Conservation (phyloP, 106 monocot species). For the Apostasia ramifera region DNA sequence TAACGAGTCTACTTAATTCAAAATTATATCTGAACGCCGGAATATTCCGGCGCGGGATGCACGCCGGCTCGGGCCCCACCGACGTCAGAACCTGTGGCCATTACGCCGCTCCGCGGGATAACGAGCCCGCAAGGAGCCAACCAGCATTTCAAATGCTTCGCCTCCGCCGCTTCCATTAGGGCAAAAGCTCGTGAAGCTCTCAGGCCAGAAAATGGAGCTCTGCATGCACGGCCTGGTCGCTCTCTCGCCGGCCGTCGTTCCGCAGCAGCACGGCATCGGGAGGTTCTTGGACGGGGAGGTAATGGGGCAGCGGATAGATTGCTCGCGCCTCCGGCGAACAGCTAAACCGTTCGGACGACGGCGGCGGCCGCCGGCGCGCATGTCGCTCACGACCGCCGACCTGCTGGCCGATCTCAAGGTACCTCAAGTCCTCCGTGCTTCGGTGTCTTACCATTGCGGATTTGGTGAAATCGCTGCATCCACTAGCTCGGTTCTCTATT, state of each 20-base stretch:
- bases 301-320: constrained; percentile 30
- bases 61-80: neutral
- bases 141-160: neutral
- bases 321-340: neutral
- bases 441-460: neutral
- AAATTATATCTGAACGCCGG: neutral
- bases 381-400: constrained; percentile 40
- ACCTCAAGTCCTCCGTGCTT: neutral
- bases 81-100: neutral
- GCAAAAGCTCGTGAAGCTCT: neutral
- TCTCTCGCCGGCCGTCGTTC: neutral
- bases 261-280: neutral
- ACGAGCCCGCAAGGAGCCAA: neutral
- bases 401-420: constrained; percentile 26
- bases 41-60: neutral
- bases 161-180: neutral
- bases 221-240: constrained; percentile 18
- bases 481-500: too few species aligned
- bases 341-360: too few species aligned
- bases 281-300: constrained; percentile 19
- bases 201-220: constrained; percentile 6
- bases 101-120: neutral
- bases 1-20: too few species aligned
- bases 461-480: too few species aligned
- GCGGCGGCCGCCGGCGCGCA: constrained; percentile 3